Percentiles rank a stretch among this genome's conserved stretches.
Conservation (phyloP, 2,329 filamentous ascomycete genomes). For the Xylogone sp. region DNA sequence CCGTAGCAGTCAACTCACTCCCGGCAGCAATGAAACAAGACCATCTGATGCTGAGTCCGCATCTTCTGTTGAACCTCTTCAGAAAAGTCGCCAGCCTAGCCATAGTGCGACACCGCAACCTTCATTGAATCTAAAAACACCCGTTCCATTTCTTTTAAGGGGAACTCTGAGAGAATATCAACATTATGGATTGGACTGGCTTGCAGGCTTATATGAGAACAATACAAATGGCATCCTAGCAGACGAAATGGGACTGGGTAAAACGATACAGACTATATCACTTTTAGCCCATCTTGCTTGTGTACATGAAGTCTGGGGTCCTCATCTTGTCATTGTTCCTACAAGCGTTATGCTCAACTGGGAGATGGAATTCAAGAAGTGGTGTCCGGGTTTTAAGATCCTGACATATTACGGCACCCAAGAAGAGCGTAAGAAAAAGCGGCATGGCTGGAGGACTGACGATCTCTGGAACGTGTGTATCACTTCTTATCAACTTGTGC, state of each 20-base stretch:
- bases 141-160: slow-evolving; percentile 77
- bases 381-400: slow-evolving; percentile 96
- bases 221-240: slow-evolving; percentile 94
- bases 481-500: slow-evolving; percentile 93
- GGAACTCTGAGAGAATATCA: slow-evolving; percentile 94
- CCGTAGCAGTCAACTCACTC: slow-evolving; percentile 31
- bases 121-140: slow-evolving; percentile 50
- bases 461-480: slow-evolving; percentile 97
- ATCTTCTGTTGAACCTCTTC: slow-evolving; percentile 29
- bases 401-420: slow-evolving; percentile 93
- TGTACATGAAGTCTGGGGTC: slow-evolving; percentile 88
- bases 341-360: slow-evolving; percentile 99
- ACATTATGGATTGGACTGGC: slow-evolving; percentile 95
- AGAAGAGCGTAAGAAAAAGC: slow-evolving; percentile 87
- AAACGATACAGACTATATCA: slow-evolving; percentile 97
- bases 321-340: slow-evolving; percentile 91
- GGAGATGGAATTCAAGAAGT: slow-evolving; percentile 99
- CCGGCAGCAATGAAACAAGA: slow-evolving; percentile 30
- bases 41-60: slow-evolving; percentile 28
- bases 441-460: slow-evolving; percentile 89
- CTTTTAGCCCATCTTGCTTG: slow-evolving; percentile 89
- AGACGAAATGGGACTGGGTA: slow-evolving; percentile 97
- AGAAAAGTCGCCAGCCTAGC: slow-evolving; percentile 26
- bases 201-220: slow-evolving; percentile 86
- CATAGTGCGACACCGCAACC: slow-evolving; percentile 36